These are phyloP conservation scores for Tausonia pullulans DNA, from an alignment of 1,284 basidiomycete species.

Conservation along the genomic window DNA sequence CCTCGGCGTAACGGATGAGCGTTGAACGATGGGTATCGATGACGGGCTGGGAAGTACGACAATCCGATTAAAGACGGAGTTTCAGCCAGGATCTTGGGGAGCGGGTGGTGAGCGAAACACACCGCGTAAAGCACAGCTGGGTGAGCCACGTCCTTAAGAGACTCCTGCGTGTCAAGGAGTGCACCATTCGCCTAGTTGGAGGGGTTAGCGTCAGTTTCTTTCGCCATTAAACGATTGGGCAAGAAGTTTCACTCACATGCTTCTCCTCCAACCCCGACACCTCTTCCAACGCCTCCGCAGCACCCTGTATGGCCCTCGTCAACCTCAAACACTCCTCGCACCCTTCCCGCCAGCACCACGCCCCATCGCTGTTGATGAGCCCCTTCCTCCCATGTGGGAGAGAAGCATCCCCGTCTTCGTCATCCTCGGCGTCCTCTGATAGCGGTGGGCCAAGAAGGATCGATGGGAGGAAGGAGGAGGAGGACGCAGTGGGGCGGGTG, in stretches of 20 bases:
- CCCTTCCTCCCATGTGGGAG: background rate
- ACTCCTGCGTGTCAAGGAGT: slow-evolving; percentile 60
- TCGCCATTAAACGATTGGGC: background rate
- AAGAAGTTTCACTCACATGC: slow-evolving; percentile 43
- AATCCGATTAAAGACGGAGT: too few relatives aligned
- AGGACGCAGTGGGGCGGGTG: too few relatives aligned
- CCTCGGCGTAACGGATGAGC: slow-evolving; percentile 50
- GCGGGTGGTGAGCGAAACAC: slow-evolving; percentile 17
- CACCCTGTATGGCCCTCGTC: slow-evolving; percentile 66
- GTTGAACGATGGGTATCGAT: slow-evolving; percentile 60
- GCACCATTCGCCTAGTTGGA: slow-evolving; percentile 51
- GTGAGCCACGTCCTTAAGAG: slow-evolving; percentile 60
- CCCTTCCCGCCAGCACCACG: slow-evolving; percentile 74
- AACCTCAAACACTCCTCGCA: slow-evolving; percentile 61
- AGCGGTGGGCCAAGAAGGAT: too few relatives aligned
- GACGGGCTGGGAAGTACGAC: slow-evolving; percentile 41
- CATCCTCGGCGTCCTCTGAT: slow-evolving; percentile 35
- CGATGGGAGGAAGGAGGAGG: too few relatives aligned
- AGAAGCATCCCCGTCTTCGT: slow-evolving; percentile 22
- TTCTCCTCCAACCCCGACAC: slow-evolving; percentile 67
- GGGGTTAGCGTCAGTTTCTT: background rate
- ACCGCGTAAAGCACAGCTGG: slow-evolving; percentile 60
- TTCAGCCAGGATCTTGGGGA: too few relatives aligned
- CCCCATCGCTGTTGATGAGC: slow-evolving; percentile 56
- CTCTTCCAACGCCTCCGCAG: slow-evolving; percentile 57